These are phyloP conservation scores for Xenoacremonium recifei DNA, from an alignment of 2,329 filamentous ascomycete species.

Conservation along the genomic window DNA sequence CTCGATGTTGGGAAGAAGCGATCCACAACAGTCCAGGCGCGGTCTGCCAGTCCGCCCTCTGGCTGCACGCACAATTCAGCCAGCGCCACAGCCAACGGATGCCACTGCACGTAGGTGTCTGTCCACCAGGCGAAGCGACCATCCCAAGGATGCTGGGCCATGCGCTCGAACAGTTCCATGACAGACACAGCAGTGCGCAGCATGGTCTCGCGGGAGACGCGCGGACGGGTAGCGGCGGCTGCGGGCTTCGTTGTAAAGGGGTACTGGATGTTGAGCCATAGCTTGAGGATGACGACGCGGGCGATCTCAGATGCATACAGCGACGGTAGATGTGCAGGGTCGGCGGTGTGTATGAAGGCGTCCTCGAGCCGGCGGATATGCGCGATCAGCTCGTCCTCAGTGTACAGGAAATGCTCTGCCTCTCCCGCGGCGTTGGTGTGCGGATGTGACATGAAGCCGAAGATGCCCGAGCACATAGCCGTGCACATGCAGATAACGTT, in stretches of 20 bases:
- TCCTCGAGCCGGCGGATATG: constrained; percentile 39
- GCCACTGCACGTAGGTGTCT: constrained; percentile 54
- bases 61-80: constrained; percentile 51
- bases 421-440: constrained; percentile 20
- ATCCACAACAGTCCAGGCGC: constrained; percentile 51
- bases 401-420: constrained; percentile 19
- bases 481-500: constrained; percentile 40
- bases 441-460: constrained; percentile 37
- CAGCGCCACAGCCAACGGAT: constrained; percentile 50
- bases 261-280: constrained; percentile 47
- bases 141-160: constrained; percentile 30
- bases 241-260: constrained; percentile 36
- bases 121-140: constrained; percentile 47
- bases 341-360: constrained; percentile 36
- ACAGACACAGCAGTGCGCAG: constrained; percentile 47
- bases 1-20: constrained; percentile 42
- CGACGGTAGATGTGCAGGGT: constrained; percentile 32
- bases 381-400: constrained; percentile 39
- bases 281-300: constrained; percentile 43
- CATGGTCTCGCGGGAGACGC: constrained; percentile 40
- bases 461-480: constrained; percentile 38
- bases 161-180: constrained; percentile 39
- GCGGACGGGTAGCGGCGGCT: constrained; percentile 24
- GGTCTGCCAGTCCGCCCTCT: constrained; percentile 42
- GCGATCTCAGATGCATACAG: constrained; percentile 38